phyloP scores from a whole-genome alignment of 2,329 filamentous ascomycete species.

The Colletotrichum navitas region DNA sequence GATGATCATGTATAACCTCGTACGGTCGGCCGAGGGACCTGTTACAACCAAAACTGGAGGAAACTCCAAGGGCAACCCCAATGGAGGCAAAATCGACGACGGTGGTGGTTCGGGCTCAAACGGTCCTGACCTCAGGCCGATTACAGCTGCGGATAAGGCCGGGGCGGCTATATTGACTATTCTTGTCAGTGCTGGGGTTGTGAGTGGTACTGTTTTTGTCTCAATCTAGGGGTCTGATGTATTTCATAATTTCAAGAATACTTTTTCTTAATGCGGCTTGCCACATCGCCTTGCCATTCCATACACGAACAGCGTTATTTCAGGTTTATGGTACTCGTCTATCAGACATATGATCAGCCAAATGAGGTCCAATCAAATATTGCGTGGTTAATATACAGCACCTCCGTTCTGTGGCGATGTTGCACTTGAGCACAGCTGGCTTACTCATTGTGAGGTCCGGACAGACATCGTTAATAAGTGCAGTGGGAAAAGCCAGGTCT shows the following conservation, averaged over 20 bases:
- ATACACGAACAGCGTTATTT: not conserved
- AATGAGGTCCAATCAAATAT: not conserved
- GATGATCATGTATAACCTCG: conserved; percentile 63
- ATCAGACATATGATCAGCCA: not conserved
- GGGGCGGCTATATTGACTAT: conserved; percentile 77
- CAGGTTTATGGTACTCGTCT: not conserved
- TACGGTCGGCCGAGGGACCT: conserved; percentile 55
- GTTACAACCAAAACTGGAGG: conserved; percentile 65
- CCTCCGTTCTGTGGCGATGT: not conserved
- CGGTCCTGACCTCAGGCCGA: conserved; percentile 38
- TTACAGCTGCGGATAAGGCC: conserved; percentile 72
- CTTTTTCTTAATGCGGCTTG: not conserved
- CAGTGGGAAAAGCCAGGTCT: too few relatives aligned
- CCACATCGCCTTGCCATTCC: too few relatives aligned
- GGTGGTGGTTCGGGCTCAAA: not conserved
- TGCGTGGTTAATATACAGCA: not conserved
- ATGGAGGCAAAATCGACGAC: conserved; percentile 39
- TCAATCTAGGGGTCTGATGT: conserved; percentile 6
- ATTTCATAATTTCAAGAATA: not conserved
- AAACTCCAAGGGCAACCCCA: conserved; percentile 59
- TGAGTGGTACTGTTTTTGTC: conserved; percentile 46
- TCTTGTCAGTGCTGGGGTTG: conserved; percentile 62
- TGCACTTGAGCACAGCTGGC: not conserved
- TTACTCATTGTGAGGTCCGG: not conserved
- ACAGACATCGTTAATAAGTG: not conserved